phyloP scores from a whole-genome alignment of 305 asterid genomes.

The Fraxinus xanthoxyloides region DNA sequence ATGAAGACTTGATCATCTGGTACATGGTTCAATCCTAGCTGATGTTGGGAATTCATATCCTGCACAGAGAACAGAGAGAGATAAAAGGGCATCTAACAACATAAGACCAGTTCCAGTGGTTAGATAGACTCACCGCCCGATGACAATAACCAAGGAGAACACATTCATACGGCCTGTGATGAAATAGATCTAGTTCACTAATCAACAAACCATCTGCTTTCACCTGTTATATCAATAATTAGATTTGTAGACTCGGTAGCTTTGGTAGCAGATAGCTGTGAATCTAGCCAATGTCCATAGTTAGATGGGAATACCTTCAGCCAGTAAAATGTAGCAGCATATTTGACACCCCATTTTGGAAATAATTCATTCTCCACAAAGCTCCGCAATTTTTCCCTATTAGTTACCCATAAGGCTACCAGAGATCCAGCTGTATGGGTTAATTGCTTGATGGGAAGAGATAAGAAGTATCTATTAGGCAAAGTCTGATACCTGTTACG shows the following conservation, averaged over 20 bases:
- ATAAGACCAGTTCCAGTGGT: background rate
- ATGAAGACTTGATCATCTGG: conserved; percentile 65
- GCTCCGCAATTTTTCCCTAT: conserved; percentile 74
- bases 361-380: conserved; percentile 82
- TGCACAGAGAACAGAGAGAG: conserved; percentile 29
- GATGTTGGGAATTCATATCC: conserved; percentile 43
- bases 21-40: conserved; percentile 26
- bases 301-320: conserved; percentile 57
- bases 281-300: background rate
- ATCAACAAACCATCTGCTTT: conserved; percentile 74
- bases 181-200: conserved; percentile 85
- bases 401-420: conserved; percentile 93
- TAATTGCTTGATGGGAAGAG: conserved; percentile 80
- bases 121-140: conserved; percentile 42
- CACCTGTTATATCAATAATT: conserved; percentile 45
- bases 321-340: conserved; percentile 78
- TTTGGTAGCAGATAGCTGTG: background rate
- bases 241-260: conserved; percentile 4
- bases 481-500: conserved; percentile 69
- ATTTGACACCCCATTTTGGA: conserved; percentile 79
- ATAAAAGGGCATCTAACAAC: conserved; percentile 9
- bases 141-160: conserved; percentile 70
- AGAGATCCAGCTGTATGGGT: conserved; percentile 70
- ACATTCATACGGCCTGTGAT: conserved; percentile 94
- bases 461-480: conserved; percentile 74